These are phyloP conservation scores for Pseudogymnoascus pannorum DNA, from an alignment of 2,329 filamentous ascomycete genomes.

Conservation along the genomic window DNA sequence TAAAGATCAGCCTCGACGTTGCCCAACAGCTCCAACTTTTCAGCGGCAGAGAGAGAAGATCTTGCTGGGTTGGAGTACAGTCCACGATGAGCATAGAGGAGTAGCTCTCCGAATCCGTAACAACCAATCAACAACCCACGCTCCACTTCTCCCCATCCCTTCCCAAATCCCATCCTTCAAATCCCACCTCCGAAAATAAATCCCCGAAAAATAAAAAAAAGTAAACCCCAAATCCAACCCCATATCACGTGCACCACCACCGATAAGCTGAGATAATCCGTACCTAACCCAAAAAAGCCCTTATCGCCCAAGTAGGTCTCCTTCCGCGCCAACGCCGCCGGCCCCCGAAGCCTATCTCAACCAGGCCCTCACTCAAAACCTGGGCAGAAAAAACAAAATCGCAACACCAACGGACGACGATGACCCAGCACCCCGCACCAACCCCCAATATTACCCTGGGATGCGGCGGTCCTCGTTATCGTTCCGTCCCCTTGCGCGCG, in stretches of 20 bases:
- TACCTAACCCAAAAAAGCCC: neutral
- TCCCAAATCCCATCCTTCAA: neutral
- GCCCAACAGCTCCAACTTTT: neutral
- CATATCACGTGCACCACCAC: neutral
- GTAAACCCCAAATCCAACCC: neutral
- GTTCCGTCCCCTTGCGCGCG: slow-evolving; percentile 19
- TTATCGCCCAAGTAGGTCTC: neutral
- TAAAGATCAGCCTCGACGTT: neutral
- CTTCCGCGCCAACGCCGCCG: neutral
- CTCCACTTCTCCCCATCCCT: neutral
- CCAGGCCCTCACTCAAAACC: neutral
- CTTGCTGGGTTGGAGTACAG: too few species aligned
- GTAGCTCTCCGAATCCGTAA: neutral
- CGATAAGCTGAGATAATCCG: neutral
- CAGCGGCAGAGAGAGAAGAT: neutral
- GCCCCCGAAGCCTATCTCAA: neutral
- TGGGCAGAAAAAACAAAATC: too few species aligned
- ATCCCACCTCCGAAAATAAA: neutral
- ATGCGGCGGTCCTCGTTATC: slow-evolving; percentile 18
- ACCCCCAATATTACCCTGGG: neutral
- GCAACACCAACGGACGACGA: too few species aligned
- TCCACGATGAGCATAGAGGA: too few species aligned
- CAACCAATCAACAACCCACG: neutral
- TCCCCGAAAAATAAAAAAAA: too few species aligned
- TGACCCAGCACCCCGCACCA: neutral